Evolutionary conservation across 306 rosid species (phyloP), one percentile per base, ranked within the genome.

Genomic region (Cucurbita argyrosperma): DNA sequence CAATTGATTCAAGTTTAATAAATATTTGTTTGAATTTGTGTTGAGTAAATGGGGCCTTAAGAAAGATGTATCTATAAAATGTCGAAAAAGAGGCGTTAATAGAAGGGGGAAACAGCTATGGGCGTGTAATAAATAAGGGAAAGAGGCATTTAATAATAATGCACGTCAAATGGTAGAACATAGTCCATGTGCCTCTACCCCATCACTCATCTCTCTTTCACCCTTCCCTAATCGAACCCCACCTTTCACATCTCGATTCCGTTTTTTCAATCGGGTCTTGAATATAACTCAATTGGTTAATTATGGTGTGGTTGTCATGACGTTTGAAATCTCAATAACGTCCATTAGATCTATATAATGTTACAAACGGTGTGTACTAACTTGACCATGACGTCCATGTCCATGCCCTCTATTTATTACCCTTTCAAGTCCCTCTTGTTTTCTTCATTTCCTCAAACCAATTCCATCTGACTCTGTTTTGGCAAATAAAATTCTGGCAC

Each of bases 391-490:
- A 30, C 35, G 35, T 30, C 35, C 35, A 30, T 1, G 4, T 30
- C 35, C 35, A 30, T 2, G 47, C 54, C 54, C 7, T 50, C 54
- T 50, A 50, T 50, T 50, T 50, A 50, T 66, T 39, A 79, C 55
- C 51, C 39, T 30, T 19, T 13, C 2, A 50, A 50, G 5, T 5
- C 79, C 77, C 60, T 19, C 56, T 23, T 23, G 4, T 77, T 76
- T 62, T 80, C 77, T 84, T 75, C 87, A 85, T 82, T 50, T 79
- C 88, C 80, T 80, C 80, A 76, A 76, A 56, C 82, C 83, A 84
- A 72, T 57, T 19, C 72, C 77, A 30, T 30, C 35, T 30, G 35
- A 30, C 35, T 2, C 35, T 30, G 35, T 30, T 30, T 30, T 30
- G 0, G 35, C 0, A 30, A 30, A 30, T 30, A 30, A 30, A 30